Percentiles rank a stretch among this genome's conserved stretches.
Evolutionary conservation across 148 eudicot genomes (phyloP).

Genomic region (Nepenthes mirabilis): DNA sequence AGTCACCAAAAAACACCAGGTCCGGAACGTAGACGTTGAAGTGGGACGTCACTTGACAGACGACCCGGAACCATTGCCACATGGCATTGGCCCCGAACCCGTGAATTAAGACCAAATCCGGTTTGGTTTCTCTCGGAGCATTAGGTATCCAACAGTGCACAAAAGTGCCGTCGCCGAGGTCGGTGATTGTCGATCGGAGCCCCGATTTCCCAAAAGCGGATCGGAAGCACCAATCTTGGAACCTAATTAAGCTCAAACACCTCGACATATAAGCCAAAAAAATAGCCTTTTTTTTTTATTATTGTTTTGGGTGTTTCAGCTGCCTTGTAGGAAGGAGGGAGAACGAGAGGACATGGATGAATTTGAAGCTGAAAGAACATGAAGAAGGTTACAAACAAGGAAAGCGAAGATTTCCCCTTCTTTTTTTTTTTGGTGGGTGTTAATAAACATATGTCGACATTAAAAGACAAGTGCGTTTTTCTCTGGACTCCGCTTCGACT

Average conservation of each 20-base stretch:
- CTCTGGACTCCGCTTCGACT: too few relatives aligned
- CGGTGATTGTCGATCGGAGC: constrained; percentile 40
- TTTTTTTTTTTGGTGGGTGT: too few relatives aligned
- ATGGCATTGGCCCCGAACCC: constrained; percentile 73
- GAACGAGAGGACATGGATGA: too few relatives aligned
- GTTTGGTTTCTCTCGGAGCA: constrained; percentile 25
- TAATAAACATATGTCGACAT: too few relatives aligned
- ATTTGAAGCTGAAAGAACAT: too few relatives aligned
- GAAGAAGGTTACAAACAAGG: too few relatives aligned
- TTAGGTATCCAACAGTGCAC: constrained; percentile 84
- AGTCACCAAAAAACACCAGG: constrained; percentile 72
- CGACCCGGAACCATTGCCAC: constrained; percentile 60
- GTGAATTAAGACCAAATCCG: constrained; percentile 55
- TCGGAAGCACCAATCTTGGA: constrained; percentile 30
- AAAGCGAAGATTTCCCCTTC: too few relatives aligned
- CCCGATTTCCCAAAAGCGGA: constrained; percentile 41
- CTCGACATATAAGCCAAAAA: constrained; percentile 20
- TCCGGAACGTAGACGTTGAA: constrained; percentile 86
- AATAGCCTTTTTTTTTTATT: too few relatives aligned
- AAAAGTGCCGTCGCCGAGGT: constrained; percentile 60
- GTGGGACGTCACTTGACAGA: constrained; percentile 22
- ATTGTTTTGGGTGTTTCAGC: too few relatives aligned
- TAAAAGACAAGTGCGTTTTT: too few relatives aligned
- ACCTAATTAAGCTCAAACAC: constrained; percentile 50
- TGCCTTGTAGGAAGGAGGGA: too few relatives aligned